phyloP scores from a whole-genome alignment of 2,329 filamentous ascomycete species.

The Domatiomyces catenatus region DNA sequence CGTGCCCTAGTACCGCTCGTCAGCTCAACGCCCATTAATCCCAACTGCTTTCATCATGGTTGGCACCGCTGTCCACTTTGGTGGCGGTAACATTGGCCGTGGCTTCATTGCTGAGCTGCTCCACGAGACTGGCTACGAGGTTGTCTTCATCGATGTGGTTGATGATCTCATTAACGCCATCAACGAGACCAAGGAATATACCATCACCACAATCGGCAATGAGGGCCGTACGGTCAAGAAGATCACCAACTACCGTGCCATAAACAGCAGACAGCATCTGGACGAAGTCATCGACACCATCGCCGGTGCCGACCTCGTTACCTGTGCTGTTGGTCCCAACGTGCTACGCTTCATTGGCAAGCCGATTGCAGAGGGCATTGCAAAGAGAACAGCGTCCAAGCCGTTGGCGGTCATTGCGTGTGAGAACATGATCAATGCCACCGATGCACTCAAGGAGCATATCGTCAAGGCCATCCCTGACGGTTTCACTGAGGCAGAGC shows the following conservation, averaged over 20 bases:
- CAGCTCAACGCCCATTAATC: neutral
- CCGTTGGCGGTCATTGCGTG: constrained; percentile 90
- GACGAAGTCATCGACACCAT: constrained; percentile 72
- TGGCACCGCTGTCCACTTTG: constrained; percentile 64
- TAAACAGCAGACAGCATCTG: constrained; percentile 85
- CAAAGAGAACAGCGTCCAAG: constrained; percentile 48
- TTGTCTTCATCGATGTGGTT: constrained; percentile 91
- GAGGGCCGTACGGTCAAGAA: constrained; percentile 66
- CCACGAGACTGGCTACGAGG: constrained; percentile 86
- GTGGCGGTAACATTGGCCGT: constrained; percentile 72
- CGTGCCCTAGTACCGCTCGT: too few relatives aligned
- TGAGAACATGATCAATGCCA: constrained; percentile 94
- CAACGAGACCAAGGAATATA: constrained; percentile 62
- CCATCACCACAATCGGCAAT: constrained; percentile 79
- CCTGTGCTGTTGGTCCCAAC: constrained; percentile 91
- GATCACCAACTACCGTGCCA: constrained; percentile 90
- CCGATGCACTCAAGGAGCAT: constrained; percentile 66
- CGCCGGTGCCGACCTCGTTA: constrained; percentile 73
- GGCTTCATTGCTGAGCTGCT: constrained; percentile 85
- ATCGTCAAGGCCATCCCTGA: constrained; percentile 65
- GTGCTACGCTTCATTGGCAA: constrained; percentile 93
- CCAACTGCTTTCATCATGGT: constrained; percentile 6
- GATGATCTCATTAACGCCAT: constrained; percentile 66
- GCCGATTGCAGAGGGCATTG: constrained; percentile 86
- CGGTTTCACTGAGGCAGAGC: constrained; percentile 35